phyloP scores from a whole-genome alignment of 306 rosid species.

The Malus fusca region DNA sequence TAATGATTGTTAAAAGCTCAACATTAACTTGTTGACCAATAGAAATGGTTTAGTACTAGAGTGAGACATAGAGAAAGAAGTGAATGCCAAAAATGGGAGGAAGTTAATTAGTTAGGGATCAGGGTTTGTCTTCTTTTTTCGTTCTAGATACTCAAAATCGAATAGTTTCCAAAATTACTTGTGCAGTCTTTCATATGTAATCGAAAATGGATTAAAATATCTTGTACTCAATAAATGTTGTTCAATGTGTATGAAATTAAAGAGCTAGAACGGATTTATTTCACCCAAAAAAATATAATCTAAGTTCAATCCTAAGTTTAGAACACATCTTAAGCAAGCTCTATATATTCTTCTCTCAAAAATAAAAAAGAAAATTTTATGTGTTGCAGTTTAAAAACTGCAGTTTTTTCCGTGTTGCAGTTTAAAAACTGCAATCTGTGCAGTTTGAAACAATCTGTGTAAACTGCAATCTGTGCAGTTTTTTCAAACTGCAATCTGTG shows the following conservation, averaged over 20 bases:
- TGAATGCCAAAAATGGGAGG: neutral
- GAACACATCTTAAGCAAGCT: neutral
- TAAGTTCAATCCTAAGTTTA: neutral
- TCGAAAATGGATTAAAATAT: neutral
- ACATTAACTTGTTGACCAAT: neutral
- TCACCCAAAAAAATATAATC: neutral
- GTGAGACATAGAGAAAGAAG: neutral
- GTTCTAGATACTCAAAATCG: neutral
- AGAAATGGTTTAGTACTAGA: neutral
- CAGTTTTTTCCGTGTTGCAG: too few relatives aligned
- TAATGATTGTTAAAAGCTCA: neutral
- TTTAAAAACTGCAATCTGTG: too few relatives aligned
- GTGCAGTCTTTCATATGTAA: neutral
- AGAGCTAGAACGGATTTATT: neutral
- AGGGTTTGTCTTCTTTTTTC: too few relatives aligned
- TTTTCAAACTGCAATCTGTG: too few relatives aligned
- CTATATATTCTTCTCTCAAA: neutral
- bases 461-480: too few relatives aligned
- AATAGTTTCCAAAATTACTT: neutral
- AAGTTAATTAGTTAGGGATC: neutral
- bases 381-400: too few relatives aligned
- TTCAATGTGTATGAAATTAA: neutral
- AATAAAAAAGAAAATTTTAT: neutral
- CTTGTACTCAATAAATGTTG: neutral
- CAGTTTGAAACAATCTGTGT: too few relatives aligned